phyloP scores from a whole-genome alignment of 2,329 filamentous ascomycete species.

The Ceratocystis colombiana region DNA sequence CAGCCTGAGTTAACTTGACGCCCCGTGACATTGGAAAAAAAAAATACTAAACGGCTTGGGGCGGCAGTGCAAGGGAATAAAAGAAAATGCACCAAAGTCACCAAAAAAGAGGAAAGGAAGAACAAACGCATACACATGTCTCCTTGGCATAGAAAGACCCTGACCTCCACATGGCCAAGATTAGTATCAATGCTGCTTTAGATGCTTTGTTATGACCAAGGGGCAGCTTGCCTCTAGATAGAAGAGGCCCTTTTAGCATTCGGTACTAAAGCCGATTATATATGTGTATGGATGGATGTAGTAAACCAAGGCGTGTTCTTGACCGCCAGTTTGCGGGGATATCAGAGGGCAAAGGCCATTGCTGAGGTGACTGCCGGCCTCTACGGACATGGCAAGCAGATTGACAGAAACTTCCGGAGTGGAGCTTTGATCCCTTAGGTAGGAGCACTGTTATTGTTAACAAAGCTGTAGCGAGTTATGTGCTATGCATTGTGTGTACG shows the following conservation, averaged over 20 bases:
- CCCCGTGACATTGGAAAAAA: not conserved
- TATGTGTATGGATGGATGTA: not conserved
- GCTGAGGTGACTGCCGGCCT: conserved; percentile 4
- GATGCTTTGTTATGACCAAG: not conserved
- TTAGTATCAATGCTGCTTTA: not conserved
- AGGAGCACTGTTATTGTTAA: not conserved
- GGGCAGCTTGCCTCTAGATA: not conserved
- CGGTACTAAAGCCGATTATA: not conserved
- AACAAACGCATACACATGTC: not conserved
- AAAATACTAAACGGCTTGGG: not conserved
- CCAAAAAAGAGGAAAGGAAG: not conserved
- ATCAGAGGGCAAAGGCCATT: not conserved
- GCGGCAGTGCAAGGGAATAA: not conserved
- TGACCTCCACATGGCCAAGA: conserved; percentile 2
- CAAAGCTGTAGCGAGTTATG: conserved; percentile 7
- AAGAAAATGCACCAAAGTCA: not conserved
- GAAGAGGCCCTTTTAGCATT: conserved; percentile 1
- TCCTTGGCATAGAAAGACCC: not conserved
- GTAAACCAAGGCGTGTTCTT: not conserved
- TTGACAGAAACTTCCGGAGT: conserved; percentile 9
- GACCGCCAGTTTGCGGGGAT: conserved; percentile 7
- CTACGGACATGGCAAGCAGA: not conserved
- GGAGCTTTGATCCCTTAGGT: conserved; percentile 3
- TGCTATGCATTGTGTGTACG: not conserved
- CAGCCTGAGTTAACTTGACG: not conserved